Percentiles rank a stretch among this genome's conserved stretches.
These are phyloP conservation scores for Allantophomopsis cytisporea DNA, from an alignment of 2,329 filamentous ascomycete genomes.

Conservation along the genomic window DNA sequence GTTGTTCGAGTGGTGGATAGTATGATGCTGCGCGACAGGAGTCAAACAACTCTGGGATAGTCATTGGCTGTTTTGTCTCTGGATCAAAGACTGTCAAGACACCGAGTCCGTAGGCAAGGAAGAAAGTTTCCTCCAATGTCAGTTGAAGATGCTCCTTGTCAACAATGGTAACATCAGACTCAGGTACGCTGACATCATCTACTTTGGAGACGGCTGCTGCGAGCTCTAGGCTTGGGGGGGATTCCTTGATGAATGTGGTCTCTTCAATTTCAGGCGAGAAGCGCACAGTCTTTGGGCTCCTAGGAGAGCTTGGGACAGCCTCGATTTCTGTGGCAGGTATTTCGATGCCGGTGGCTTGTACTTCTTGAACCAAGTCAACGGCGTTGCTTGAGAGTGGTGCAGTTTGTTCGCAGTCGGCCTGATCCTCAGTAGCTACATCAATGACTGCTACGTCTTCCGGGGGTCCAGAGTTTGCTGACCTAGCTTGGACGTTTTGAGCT, in stretches of 20 bases:
- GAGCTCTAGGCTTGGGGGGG: conserved; percentile 17
- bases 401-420: too few relatives aligned
- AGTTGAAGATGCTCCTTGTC: conserved; percentile 84
- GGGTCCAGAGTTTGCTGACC: too few relatives aligned
- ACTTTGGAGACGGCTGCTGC: conserved; percentile 2
- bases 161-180: conserved; percentile 19
- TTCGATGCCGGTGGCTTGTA: conserved; percentile 2
- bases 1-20: conserved; percentile 39
- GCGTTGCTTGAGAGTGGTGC: too few relatives aligned
- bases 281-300: conserved; percentile 49
- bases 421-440: too few relatives aligned
- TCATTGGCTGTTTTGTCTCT: conserved; percentile 27
- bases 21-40: conserved; percentile 58
- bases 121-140: conserved; percentile 82
- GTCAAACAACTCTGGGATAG: conserved; percentile 42
- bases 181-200: conserved; percentile 9
- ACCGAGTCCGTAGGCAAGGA: conserved; percentile 71
- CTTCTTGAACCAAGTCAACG: too few relatives aligned
- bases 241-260: conserved; percentile 42
- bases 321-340: conserved; percentile 3
- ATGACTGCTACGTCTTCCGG: too few relatives aligned
- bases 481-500: too few relatives aligned
- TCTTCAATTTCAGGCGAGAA: conserved; percentile 57
- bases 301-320: conserved; percentile 14
- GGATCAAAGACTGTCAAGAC: conserved; percentile 49